Evolutionary conservation across 1,139 yeast genomes (phyloP), one percentile per base, ranked within the genome.

Genomic region (Scheffersomyces lignicola): DNA sequence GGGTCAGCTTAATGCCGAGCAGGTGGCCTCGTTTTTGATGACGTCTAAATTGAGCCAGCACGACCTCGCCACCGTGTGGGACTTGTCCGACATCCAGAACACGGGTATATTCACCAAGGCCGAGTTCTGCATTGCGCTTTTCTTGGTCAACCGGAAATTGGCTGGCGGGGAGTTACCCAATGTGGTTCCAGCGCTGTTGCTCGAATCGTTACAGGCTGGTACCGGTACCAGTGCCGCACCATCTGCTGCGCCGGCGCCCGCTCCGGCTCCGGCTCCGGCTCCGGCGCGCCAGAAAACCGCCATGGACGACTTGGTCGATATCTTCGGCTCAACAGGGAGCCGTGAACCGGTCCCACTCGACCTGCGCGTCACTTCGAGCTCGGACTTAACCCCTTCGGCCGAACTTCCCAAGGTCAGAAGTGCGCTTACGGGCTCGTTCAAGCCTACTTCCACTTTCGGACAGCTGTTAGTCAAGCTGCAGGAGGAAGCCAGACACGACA

Each of bases 51-150:
- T 94, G 40, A 73, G 81, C 31, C 96, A 90, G 52, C 94, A 87
- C 39, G 82, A 79, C 24, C 72, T 94, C 47, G 98, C 98, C 1
- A 69, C 79, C 20, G 80, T 94, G 29, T 94, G 99, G 99, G 97
- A 92, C 58, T 71, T 92, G 51, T 80, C 97, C 5, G 97, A 94
- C 58, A 75, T 89, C 42, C 86, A 87, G 49, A 88, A 89, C 58
- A 79, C 89, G 30, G 97, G 97, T 23, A 75, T 76, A 33, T 87
- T 94, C 52, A 74, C 87, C 27, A 81, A 76, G 52, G 68, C 78
- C 43, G 98, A 92, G 58, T 92, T 94, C 60, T 80, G 95, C 2
- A 84, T 92, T 54, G 97, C 98, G 10, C 84, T 92, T 84, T 92
- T 83, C 55, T 74, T 92, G 49, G 94, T 92, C 9, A 95, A 89